Evolutionary conservation across 2,329 filamentous ascomycete species (phyloP).

Genomic region (Ophiostoma tasmaniense): DNA sequence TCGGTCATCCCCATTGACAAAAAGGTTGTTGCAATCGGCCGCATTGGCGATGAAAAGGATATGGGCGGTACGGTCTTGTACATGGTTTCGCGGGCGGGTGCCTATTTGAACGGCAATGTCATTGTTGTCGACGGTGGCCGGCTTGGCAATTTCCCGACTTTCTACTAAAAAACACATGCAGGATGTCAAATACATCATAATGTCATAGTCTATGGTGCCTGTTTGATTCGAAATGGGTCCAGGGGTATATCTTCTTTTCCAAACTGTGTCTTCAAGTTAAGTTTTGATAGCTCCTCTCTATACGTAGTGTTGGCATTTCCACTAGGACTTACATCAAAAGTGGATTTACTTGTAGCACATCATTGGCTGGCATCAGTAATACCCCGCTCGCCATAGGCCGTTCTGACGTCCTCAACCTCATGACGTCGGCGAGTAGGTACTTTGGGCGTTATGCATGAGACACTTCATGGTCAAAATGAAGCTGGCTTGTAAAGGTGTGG

Average conservation of each 20-base stretch:
- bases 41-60: background rate
- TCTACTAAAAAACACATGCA: conserved; percentile 20
- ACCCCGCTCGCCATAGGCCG: background rate
- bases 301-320: background rate
- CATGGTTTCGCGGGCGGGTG: conserved; percentile 55
- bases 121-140: conserved; percentile 57
- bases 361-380: background rate
- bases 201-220: no score
- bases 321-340: background rate
- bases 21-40: background rate
- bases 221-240: no score
- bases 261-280: no score
- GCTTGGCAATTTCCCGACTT: conserved; percentile 46
- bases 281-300: no score
- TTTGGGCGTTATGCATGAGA: background rate
- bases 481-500: background rate
- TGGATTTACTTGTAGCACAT: background rate
- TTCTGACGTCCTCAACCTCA: background rate
- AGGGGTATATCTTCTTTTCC: no score
- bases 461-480: background rate
- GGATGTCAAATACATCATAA: no score
- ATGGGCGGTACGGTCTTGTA: conserved; percentile 30
- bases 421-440: background rate
- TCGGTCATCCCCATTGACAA: background rate
- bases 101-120: conserved; percentile 56